Conservation (phyloP, 116 monocot genomes). For the Iris pallida region DNA sequence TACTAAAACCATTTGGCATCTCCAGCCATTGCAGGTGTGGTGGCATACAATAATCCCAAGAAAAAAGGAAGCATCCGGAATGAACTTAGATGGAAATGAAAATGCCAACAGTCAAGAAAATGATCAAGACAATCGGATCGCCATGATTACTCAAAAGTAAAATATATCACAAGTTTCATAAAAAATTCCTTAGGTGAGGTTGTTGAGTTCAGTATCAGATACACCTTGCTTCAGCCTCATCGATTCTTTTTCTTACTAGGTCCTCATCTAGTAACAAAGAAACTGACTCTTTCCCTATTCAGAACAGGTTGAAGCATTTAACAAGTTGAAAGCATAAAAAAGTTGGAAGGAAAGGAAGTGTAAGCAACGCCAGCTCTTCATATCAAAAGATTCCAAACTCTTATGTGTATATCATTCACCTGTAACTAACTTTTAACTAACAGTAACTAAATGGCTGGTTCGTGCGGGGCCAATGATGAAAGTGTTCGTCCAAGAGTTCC, state of each 20-base stretch:
- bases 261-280: too few species aligned
- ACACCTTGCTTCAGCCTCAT: too few species aligned
- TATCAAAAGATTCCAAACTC: neutral
- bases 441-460: constrained; percentile 1
- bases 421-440: neutral
- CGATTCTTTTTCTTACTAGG: too few species aligned
- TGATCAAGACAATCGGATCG: too few species aligned
- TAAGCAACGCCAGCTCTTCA: constrained; percentile 18
- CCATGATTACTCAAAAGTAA: too few species aligned
- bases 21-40: constrained; percentile 90
- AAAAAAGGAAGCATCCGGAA: constrained; percentile 50
- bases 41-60: constrained; percentile 91
- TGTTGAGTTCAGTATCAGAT: too few species aligned
- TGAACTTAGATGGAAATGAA: neutral
- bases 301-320: constrained; percentile 81
- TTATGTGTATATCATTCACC: neutral
- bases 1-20: constrained; percentile 4
- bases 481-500: constrained; percentile 91
- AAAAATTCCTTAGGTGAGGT: too few species aligned
- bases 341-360: constrained; percentile 54
- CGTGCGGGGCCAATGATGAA: constrained; percentile 54
- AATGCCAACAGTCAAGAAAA: neutral
- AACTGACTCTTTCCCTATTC: too few species aligned
- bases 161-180: too few species aligned
- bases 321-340: constrained; percentile 51